Conservation (phyloP, 805 yeast species). For the Candida methanosorbosa region DNA sequence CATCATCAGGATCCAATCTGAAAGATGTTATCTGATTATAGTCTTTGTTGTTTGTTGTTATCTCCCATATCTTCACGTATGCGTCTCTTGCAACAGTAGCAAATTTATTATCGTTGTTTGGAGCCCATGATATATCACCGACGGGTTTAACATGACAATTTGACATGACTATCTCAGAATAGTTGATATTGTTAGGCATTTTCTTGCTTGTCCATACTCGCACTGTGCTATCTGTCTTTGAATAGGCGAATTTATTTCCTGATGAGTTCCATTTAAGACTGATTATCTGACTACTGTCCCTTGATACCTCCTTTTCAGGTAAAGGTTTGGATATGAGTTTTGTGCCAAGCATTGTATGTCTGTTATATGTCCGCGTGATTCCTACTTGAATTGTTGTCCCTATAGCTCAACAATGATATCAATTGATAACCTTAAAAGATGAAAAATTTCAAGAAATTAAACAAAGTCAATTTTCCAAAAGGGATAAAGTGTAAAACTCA, state of each 20-base stretch:
- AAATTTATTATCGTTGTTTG: conserved; percentile 29
- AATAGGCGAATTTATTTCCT: conserved; percentile 33
- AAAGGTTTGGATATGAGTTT: neutral
- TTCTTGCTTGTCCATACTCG: conserved; percentile 28
- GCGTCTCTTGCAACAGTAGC: conserved; percentile 39
- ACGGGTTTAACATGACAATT: conserved; percentile 33
- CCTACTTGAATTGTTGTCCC: too few relatives aligned
- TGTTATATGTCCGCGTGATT: too few relatives aligned
- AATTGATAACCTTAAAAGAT: too few relatives aligned
- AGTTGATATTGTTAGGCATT: conserved; percentile 19
- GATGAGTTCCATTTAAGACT: conserved; percentile 29
- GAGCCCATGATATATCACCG: conserved; percentile 37
- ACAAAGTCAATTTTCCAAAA: too few relatives aligned
- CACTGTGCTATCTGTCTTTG: conserved; percentile 34
- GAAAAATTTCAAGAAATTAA: too few relatives aligned
- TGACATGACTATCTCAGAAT: conserved; percentile 25
- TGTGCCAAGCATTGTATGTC: too few relatives aligned
- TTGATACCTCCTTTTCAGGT: neutral
- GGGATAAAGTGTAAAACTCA: too few relatives aligned
- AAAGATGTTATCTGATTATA: conserved; percentile 6
- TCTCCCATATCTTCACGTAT: conserved; percentile 33
- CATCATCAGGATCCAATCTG: conserved; percentile 9
- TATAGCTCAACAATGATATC: too few relatives aligned
- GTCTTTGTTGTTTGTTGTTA: conserved; percentile 21
- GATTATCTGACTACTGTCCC: conserved; percentile 22